phyloP scores from a whole-genome alignment of 176 grass and related monocot genomes.

The Calamus simplicifolius region DNA sequence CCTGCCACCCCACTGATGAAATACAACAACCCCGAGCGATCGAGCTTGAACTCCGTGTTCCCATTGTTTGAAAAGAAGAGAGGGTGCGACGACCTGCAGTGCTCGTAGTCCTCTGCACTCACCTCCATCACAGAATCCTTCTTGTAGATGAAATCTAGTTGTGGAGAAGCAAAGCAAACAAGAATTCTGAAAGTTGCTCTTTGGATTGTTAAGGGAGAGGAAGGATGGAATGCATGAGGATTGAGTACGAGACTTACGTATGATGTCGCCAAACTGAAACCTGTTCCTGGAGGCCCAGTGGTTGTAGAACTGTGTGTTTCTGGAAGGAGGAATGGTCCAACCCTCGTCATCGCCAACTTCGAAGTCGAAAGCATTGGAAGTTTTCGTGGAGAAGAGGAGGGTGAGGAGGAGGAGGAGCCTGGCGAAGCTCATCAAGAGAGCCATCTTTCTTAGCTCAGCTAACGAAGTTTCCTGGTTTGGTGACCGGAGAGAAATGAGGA shows the following conservation, averaged over 20 bases:
- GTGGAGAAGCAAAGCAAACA: not conserved
- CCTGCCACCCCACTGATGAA: conserved; percentile 65
- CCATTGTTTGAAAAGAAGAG: conserved; percentile 80
- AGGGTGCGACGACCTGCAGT: conserved; percentile 45
- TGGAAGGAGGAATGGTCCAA: conserved; percentile 45
- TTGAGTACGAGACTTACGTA: conserved; percentile 31
- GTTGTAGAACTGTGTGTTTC: conserved; percentile 31
- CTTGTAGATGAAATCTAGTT: conserved; percentile 70
- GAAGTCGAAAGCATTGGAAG: conserved; percentile 26
- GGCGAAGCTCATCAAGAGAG: not conserved
- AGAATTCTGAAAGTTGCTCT: too few relatives aligned
- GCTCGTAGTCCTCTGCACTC: conserved; percentile 59
- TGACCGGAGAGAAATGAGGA: not conserved
- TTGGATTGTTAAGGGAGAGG: too few relatives aligned
- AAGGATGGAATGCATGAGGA: too few relatives aligned
- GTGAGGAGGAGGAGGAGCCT: not conserved
- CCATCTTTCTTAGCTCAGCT: not conserved
- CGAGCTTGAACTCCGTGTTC: conserved; percentile 36
- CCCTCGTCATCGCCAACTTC: conserved; percentile 65
- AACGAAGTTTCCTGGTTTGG: not conserved
- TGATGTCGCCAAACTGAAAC: conserved; percentile 65
- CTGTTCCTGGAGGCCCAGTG: conserved; percentile 78
- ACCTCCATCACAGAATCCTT: conserved; percentile 76
- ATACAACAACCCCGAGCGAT: conserved; percentile 41
- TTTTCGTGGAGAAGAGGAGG: not conserved